A percentile compares a stretch with the other conserved stretches of the same genome.
Conservation (phyloP, 2,329 filamentous ascomycete species). For the Hymenoscyphus fructigenus region DNA sequence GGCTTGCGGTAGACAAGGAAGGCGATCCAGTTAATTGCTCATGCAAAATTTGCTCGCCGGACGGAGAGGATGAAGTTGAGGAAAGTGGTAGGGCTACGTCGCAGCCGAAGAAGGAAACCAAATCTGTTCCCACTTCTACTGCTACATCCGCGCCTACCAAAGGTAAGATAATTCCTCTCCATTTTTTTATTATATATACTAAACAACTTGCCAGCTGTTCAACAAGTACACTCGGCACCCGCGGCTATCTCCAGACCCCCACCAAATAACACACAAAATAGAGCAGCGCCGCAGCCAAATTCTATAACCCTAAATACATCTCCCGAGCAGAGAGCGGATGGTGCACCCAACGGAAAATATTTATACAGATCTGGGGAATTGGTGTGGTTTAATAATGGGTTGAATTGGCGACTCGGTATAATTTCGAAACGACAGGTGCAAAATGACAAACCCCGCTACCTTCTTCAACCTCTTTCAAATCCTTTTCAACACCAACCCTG, state of each 20-base stretch:
- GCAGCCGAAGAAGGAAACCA: conserved; percentile 21
- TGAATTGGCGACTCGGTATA: conserved; percentile 54
- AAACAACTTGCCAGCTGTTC: conserved; percentile 5
- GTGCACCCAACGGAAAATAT: conserved; percentile 45
- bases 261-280: background rate
- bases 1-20: conserved; percentile 53
- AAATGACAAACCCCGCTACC: conserved; percentile 40
- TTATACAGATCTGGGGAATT: conserved; percentile 55
- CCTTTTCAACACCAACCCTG: conserved; percentile 41
- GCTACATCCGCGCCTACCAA: conserved; percentile 7
- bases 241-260: background rate
- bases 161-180: conserved; percentile 1
- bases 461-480: conserved; percentile 50
- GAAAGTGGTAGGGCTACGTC: conserved; percentile 36
- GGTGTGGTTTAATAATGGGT: conserved; percentile 53
- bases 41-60: conserved; percentile 57
- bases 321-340: conserved; percentile 50
- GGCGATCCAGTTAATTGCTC: conserved; percentile 53
- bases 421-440: conserved; percentile 46
- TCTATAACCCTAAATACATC: conserved; percentile 32
- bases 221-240: background rate
- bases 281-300: conserved; percentile 9
- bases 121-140: conserved; percentile 6
- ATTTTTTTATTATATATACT: background rate
- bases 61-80: conserved; percentile 41